A percentile compares a stretch with the other conserved stretches of the same genome.
These are phyloP conservation scores for Penicillium paradoxum DNA, from an alignment of 495 filamentous ascomycete genomes.

Conservation along the genomic window DNA sequence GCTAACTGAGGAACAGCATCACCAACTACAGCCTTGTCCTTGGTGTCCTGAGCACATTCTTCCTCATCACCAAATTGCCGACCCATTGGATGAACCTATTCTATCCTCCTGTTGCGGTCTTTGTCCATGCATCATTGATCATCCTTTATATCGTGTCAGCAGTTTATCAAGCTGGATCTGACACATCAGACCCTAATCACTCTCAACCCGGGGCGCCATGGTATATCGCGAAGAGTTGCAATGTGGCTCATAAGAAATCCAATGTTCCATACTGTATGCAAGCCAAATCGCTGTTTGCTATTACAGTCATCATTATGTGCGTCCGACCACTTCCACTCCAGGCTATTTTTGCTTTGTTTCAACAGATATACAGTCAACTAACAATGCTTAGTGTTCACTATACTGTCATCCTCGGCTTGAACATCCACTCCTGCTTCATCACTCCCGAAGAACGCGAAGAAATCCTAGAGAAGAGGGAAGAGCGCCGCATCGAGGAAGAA, in stretches of 20 bases:
- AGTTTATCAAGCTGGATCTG: slow-evolving; percentile 70
- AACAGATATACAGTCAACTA: not conserved
- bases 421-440: slow-evolving; percentile 58
- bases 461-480: slow-evolving; percentile 32
- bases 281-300: slow-evolving; percentile 70
- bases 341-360: not conserved
- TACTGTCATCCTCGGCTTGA: slow-evolving; percentile 50
- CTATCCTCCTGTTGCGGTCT: slow-evolving; percentile 59
- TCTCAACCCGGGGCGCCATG: slow-evolving; percentile 66
- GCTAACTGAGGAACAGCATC: slow-evolving; percentile 46
- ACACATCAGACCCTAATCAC: slow-evolving; percentile 68
- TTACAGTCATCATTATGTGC: slow-evolving; percentile 67
- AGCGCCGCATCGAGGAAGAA: slow-evolving; percentile 38
- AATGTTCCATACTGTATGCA: slow-evolving; percentile 67
- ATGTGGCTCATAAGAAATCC: slow-evolving; percentile 49
- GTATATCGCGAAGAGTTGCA: slow-evolving; percentile 80
- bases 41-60: slow-evolving; percentile 57
- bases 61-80: slow-evolving; percentile 55
- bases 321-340: slow-evolving; percentile 25
- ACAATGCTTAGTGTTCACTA: slow-evolving; percentile 47
- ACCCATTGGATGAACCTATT: slow-evolving; percentile 68
- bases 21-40: slow-evolving; percentile 80
- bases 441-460: slow-evolving; percentile 40
- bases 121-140: slow-evolving; percentile 54
- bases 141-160: slow-evolving; percentile 63